phyloP scores from a whole-genome alignment of 2,329 filamentous ascomycete genomes.

The Xylaria sp. region DNA sequence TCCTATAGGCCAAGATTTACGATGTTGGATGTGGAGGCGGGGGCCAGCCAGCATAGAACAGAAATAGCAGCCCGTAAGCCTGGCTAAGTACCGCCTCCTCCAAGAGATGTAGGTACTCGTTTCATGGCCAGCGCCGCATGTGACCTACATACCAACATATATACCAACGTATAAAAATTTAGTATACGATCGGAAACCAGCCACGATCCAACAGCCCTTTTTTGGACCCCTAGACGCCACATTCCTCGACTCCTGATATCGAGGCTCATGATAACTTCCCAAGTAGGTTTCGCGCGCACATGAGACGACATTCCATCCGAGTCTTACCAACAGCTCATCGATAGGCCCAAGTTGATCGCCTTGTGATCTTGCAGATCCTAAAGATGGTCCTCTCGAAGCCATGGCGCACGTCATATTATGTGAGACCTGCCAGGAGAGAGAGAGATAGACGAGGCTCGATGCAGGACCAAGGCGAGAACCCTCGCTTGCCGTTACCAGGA shows the following conservation, averaged over 20 bases:
- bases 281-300: not conserved
- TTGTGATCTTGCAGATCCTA: not conserved
- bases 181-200: not conserved
- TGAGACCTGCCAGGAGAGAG: not conserved
- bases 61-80: slow-evolving; percentile 12
- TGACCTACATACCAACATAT: not conserved
- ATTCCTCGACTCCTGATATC: slow-evolving; percentile 10
- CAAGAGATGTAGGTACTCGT: not conserved
- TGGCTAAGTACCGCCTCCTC: not conserved
- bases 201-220: not conserved
- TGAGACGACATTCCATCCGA: not conserved
- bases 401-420: not conserved
- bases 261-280: slow-evolving; percentile 1
- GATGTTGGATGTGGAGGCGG: not conserved
- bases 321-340: slow-evolving; percentile 17
- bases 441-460: not conserved
- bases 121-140: not conserved
- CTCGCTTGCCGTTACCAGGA: not conserved
- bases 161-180: no score
- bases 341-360: not conserved
- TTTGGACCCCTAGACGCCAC: not conserved
- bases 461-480: not conserved
- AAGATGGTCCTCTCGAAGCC: not conserved
- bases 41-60: not conserved
- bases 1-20: not conserved